Conservation (phyloP, 257 asterid genomes). For the Gardenia jasminoides region DNA sequence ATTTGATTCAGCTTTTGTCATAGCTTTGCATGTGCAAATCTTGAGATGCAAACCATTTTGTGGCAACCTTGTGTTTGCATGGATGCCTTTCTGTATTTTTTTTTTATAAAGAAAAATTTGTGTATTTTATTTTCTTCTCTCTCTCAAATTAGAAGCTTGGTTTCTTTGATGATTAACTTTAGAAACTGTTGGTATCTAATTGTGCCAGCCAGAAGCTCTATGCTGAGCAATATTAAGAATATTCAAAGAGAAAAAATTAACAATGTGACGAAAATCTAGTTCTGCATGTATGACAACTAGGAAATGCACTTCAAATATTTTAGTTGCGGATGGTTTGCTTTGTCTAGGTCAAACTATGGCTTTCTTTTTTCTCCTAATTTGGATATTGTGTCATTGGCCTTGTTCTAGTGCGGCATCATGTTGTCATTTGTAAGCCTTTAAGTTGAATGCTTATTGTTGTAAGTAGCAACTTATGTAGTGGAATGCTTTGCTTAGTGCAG, state of each 20-base stretch:
- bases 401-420: background rate
- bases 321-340: background rate
- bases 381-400: background rate
- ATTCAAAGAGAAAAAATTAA: background rate
- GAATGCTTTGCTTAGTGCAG: slow-evolving; percentile 34
- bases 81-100: background rate
- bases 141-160: background rate
- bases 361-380: background rate
- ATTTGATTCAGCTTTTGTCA: background rate
- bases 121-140: background rate
- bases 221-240: background rate
- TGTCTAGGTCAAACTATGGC: background rate
- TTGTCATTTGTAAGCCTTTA: background rate
- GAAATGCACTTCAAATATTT: background rate
- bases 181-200: background rate
- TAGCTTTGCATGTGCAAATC: background rate
- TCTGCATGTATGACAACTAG: background rate
- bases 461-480: background rate
- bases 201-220: background rate
- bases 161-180: background rate
- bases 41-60: background rate
- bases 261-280: background rate
- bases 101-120: background rate
- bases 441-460: background rate
- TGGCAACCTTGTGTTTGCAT: background rate